Conservation (phyloP, 352 stramenopile genomes). For the Thalassiosira oceanica region DNA sequence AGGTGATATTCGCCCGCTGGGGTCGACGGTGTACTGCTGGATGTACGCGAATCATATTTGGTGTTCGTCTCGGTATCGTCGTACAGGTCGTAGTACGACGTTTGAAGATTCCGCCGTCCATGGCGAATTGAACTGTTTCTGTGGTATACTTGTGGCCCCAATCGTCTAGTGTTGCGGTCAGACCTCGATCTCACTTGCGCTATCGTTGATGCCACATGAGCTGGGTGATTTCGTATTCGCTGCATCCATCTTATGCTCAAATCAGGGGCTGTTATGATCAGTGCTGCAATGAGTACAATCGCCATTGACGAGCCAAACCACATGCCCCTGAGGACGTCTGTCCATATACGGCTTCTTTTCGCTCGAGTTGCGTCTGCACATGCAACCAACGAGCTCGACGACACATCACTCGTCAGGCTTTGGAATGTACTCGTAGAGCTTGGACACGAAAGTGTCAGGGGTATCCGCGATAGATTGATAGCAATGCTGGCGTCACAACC, state of each 20-base stretch:
- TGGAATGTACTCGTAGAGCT: conserved; percentile 1
- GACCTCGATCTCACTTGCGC: not conserved
- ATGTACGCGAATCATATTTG: conserved; percentile 20
- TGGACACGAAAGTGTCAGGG: conserved; percentile 8
- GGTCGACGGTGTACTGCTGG: not conserved
- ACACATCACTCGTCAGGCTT: no score
- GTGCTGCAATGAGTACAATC: not conserved
- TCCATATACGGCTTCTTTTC: no score
- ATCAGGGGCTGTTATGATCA: not conserved
- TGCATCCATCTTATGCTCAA: not conserved
- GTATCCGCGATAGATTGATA: conserved; percentile 22
- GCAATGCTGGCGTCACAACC: conserved; percentile 8
- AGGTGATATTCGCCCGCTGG: not conserved
- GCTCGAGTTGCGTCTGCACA: no score
- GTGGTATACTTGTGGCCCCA: conserved; percentile 16
- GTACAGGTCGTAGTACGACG: conserved; percentile 2
- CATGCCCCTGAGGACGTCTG: no score
- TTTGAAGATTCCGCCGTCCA: conserved; percentile 9
- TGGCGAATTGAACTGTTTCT: conserved; percentile 4
- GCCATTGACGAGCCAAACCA: no score
- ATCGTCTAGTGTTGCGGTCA: no score
- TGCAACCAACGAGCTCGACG: no score
- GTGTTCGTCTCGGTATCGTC: conserved; percentile 2
- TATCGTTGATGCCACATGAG: not conserved
- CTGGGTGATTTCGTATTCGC: no score